Evolutionary conservation across 495 filamentous ascomycete species (phyloP).

Genomic region (Xylaria palmicola): DNA sequence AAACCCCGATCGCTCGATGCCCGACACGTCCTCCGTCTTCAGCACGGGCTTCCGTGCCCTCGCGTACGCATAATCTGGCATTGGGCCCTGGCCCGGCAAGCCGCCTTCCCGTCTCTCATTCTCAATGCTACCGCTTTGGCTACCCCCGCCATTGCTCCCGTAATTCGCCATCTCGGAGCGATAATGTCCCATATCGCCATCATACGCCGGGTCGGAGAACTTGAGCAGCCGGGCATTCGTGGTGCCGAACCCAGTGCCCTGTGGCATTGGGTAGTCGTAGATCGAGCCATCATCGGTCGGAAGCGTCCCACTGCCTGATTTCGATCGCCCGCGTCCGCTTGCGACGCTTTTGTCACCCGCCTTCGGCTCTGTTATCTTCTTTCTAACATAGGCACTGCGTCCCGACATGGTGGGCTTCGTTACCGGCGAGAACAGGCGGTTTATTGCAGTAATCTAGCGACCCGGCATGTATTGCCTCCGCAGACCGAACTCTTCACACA

Average conservation of each 20-base stretch:
- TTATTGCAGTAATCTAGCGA: background rate
- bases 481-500: constrained; percentile 5
- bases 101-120: constrained; percentile 31
- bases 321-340: constrained; percentile 24
- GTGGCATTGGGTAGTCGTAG: constrained; percentile 35
- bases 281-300: constrained; percentile 41
- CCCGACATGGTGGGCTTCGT: constrained; percentile 46
- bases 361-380: constrained; percentile 51
- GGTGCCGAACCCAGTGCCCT: constrained; percentile 38
- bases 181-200: constrained; percentile 30
- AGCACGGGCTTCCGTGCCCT: constrained; percentile 43
- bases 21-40: constrained; percentile 47
- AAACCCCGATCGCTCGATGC: constrained; percentile 52
- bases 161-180: constrained; percentile 26
- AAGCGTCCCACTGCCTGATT: constrained; percentile 25
- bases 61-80: constrained; percentile 44
- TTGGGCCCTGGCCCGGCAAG: constrained; percentile 24
- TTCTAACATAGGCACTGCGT: constrained; percentile 54
- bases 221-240: constrained; percentile 44
- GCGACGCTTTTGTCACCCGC: constrained; percentile 19
- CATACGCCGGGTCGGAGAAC: constrained; percentile 37
- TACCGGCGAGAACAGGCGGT: background rate
- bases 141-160: constrained; percentile 34
- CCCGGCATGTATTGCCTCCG: background rate
- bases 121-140: constrained; percentile 41